Evolutionary conservation across 1,139 yeast genomes (phyloP), one percentile per base, ranked within the genome.

Genomic region (Yamadazyma sp.): DNA sequence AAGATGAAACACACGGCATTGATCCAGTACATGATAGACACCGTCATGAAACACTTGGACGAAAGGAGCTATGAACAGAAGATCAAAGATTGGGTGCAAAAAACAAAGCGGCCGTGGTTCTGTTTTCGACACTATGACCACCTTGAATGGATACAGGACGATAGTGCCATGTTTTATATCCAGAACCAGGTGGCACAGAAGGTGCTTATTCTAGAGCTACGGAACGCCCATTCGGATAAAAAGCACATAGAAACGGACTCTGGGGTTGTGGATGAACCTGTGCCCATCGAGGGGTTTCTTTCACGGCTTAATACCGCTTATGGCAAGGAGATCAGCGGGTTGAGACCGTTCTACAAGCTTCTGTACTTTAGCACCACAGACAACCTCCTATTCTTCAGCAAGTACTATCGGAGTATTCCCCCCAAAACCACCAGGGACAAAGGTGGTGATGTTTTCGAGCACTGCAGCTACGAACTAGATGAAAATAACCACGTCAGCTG

Each of bases 271-370:
- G 18, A 22, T 6, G 92, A 85, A 50, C 95, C 95, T 0, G 46
- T 60, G 0, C 82, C 94, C 0, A 59, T 87, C 7, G 95, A 87
- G 60, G 96, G 97, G 0, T 87, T 85, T 55, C 59, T 88, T 11
- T 67, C 78, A 2, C 70, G 85, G 37, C 57, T 85, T 31, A 70
- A 85, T 0, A 71, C 78, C 34, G 69, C 75, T 49, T 52, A 60
- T 5, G 91, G 89, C 0, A 53, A 62, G 31, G 61, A 65, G 38
- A 57, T 48, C 18, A 55, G 64, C 25, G 47, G 73, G 12, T 62
- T 77, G 8, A 68, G 77, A 36, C 63, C 76, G 12, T 73, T 77
- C 44, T 73, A 74, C 52, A 76, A 75, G 44, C 59, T 79, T 33
- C 73, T 75, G 48, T 91, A 88, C 59, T 77, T 85, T 48, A 80